Conservation (phyloP, 208 protist genomes). For the Trypanosoma rangeli region DNA sequence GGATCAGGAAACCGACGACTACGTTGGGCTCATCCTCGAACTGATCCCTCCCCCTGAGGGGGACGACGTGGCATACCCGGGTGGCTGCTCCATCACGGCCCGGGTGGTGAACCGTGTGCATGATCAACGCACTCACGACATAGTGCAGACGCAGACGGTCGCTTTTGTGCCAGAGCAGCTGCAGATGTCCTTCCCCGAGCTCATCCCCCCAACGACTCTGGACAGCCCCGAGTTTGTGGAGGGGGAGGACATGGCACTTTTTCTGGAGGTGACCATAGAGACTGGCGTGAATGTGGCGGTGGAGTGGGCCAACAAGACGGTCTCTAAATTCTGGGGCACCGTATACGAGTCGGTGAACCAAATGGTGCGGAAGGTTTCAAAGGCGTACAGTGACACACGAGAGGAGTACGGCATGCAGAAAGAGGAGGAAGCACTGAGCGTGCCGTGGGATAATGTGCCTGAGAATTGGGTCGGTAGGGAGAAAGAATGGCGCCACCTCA, state of each 20-base stretch:
- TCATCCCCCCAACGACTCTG: conserved; percentile 41
- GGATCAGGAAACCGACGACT: conserved; percentile 29
- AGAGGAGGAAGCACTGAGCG: background rate
- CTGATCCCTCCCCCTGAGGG: conserved; percentile 54
- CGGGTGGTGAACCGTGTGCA: conserved; percentile 36
- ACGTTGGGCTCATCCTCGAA: conserved; percentile 66
- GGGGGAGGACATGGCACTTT: conserved; percentile 31
- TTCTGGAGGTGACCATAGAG: conserved; percentile 55
- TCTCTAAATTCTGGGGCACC: conserved; percentile 59
- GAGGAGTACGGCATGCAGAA: conserved; percentile 27
- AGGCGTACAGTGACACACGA: conserved; percentile 48
- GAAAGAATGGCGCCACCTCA: conserved; percentile 56
- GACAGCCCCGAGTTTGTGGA: conserved; percentile 35
- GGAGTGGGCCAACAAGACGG: conserved; percentile 52
- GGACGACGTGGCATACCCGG: conserved; percentile 32
- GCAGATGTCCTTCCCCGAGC: conserved; percentile 56
- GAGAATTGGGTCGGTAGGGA: conserved; percentile 50
- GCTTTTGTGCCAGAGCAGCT: conserved; percentile 28
- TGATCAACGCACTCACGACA: conserved; percentile 18
- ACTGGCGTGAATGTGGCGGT: conserved; percentile 62
- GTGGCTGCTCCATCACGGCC: conserved; percentile 51
- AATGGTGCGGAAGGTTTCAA: conserved; percentile 43
- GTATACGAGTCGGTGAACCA: conserved; percentile 52
- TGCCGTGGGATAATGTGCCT: conserved; percentile 68
- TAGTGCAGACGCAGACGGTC: conserved; percentile 30